A percentile compares a stretch with the other conserved stretches of the same genome.
These are phyloP conservation scores for Nepenthes alata DNA, from an alignment of 179 eudicot genomes.

Conservation along the genomic window DNA sequence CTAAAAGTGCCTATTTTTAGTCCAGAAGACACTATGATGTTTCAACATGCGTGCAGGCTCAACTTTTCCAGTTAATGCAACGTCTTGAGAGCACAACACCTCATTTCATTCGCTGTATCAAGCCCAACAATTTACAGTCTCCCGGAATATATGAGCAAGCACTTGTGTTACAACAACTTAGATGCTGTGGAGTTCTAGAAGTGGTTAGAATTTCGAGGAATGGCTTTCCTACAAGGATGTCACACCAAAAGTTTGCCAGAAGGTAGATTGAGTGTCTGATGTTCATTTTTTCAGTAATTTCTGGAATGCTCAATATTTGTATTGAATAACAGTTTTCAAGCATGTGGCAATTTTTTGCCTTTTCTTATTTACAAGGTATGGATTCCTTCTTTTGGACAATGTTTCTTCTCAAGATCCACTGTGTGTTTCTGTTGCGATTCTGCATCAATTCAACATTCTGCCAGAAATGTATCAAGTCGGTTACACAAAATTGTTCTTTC, in stretches of 20 bases:
- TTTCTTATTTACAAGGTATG: conserved; percentile 44
- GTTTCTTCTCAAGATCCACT: conserved; percentile 79
- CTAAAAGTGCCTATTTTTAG: no score
- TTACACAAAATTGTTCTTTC: conserved; percentile 87
- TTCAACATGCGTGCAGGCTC: conserved; percentile 41
- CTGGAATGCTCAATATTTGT: no score
- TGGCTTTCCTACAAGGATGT: conserved; percentile 91
- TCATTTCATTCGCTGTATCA: conserved; percentile 96
- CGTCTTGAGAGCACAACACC: conserved; percentile 93
- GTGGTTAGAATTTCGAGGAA: conserved; percentile 96
- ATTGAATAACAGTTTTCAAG: no score
- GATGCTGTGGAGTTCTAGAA: conserved; percentile 96
- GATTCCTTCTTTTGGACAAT: conserved; percentile 75
- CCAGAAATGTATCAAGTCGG: conserved; percentile 99
- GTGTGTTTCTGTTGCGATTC: conserved; percentile 90
- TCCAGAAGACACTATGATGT: not conserved
- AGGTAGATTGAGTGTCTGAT: conserved; percentile 31
- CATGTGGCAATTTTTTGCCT: not conserved
- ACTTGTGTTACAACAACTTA: conserved; percentile 77
- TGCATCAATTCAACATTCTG: conserved; percentile 83
- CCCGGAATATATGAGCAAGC: conserved; percentile 79
- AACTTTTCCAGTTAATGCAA: conserved; percentile 94
- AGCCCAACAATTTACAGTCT: conserved; percentile 82
- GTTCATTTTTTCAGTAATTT: not conserved
- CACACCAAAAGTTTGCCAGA: conserved; percentile 89